phyloP scores from a whole-genome alignment of 148 eudicot genomes.

The Cornus controversa region DNA sequence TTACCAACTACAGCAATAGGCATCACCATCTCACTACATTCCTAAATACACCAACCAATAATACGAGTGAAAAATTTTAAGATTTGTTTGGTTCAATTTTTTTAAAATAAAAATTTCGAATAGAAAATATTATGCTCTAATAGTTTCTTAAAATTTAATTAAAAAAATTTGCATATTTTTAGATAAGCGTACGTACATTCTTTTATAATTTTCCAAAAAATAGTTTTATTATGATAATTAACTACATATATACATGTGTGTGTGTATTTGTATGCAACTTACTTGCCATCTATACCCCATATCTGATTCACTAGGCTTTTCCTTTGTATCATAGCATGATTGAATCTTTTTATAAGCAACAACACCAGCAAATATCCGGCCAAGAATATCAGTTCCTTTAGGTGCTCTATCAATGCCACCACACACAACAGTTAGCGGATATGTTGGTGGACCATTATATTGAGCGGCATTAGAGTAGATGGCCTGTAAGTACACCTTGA shows the following conservation, averaged over 20 bases:
- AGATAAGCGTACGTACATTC: no score
- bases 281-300: conserved; percentile 53
- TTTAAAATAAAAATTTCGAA: not conserved
- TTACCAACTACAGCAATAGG: conserved; percentile 42
- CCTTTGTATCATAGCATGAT: conserved; percentile 18
- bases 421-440: conserved; percentile 37
- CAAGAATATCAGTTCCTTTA: conserved; percentile 25
- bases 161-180: no score
- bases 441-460: conserved; percentile 39
- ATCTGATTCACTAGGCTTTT: conserved; percentile 9
- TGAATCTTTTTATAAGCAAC: conserved; percentile 22
- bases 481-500: no score
- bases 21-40: conserved; percentile 53
- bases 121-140: not conserved
- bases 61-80: not conserved
- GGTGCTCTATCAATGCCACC: conserved; percentile 37
- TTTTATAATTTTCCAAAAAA: no score
- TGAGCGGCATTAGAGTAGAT: conserved; percentile 55
- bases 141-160: no score
- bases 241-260: no score
- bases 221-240: no score
- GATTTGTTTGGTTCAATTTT: no score
- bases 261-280: conserved; percentile 1
- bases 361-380: no score
- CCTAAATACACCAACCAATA: conserved; percentile 13